phyloP scores from a whole-genome alignment of 805 yeast genomes.

The Yarrowia bubula region DNA sequence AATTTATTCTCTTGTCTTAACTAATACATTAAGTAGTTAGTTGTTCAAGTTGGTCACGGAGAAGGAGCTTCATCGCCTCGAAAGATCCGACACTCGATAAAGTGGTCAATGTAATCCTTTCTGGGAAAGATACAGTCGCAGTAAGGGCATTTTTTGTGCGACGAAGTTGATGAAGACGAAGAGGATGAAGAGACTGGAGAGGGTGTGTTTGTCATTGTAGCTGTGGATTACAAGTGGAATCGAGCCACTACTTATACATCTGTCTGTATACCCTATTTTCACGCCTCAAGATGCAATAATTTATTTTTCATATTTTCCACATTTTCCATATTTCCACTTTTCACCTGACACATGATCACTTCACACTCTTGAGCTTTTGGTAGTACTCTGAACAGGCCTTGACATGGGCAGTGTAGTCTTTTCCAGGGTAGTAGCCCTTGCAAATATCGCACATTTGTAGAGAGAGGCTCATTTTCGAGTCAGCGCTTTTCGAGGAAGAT shows the following conservation, averaged over 20 bases:
- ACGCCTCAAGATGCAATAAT: neutral
- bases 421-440: conserved; percentile 12
- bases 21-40: too few species aligned
- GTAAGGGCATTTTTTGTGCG: neutral
- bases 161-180: neutral
- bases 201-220: neutral
- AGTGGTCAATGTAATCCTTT: neutral
- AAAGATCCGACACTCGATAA: neutral
- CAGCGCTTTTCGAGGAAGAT: neutral
- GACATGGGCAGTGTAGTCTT: neutral
- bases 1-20: too few species aligned
- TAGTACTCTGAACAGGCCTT: conserved; percentile 14
- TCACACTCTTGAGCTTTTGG: conserved; percentile 12
- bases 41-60: too few species aligned
- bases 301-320: too few species aligned
- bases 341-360: too few species aligned
- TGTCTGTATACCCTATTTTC: too few species aligned
- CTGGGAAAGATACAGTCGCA: neutral
- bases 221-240: too few species aligned
- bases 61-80: conserved; percentile 6
- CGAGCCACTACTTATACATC: too few species aligned
- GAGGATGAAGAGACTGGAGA: neutral
- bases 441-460: conserved; percentile 6
- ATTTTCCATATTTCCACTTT: too few species aligned
- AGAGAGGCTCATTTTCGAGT: neutral